Percentiles rank a stretch among this genome's conserved stretches.
Evolutionary conservation across 148 eudicot genomes (phyloP).

Genomic region (Rhododendron vialii): DNA sequence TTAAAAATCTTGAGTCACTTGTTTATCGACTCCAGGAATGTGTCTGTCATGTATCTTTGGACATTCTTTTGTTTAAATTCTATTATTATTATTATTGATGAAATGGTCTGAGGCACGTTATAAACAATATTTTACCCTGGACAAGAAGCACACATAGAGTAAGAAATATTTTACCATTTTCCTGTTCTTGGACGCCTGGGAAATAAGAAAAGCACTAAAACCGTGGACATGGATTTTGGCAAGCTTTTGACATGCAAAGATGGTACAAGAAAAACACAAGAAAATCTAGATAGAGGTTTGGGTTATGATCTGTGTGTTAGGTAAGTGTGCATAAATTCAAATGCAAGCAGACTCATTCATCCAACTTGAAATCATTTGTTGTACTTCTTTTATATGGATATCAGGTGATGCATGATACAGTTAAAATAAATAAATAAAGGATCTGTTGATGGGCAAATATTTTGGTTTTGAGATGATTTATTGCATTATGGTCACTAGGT

Average conservation of each 20-base stretch:
- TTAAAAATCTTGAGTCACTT: not conserved
- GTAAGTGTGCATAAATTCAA: not conserved
- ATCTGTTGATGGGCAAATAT: not conserved
- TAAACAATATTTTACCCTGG: not conserved
- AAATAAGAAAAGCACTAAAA: not conserved
- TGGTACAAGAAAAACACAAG: not conserved
- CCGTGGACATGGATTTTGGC: not conserved
- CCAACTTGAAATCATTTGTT: not conserved
- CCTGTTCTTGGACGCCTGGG: not conserved
- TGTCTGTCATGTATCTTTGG: not conserved
- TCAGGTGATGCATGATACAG: not conserved
- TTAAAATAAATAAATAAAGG: no score
- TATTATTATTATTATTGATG: not conserved
- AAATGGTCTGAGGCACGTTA: not conserved
- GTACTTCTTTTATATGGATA: not conserved
- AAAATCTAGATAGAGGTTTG: not conserved
- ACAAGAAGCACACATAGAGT: not conserved
- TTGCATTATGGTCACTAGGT: not conserved
- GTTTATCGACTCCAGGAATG: not conserved
- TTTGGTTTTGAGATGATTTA: not conserved
- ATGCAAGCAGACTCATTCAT: not conserved
- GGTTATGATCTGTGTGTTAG: not conserved
- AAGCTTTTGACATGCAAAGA: not conserved
- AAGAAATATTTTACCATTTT: not conserved
- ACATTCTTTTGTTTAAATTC: not conserved